phyloP scores from a whole-genome alignment of 75 land plant genomes.

The Picea sitchensis region DNA sequence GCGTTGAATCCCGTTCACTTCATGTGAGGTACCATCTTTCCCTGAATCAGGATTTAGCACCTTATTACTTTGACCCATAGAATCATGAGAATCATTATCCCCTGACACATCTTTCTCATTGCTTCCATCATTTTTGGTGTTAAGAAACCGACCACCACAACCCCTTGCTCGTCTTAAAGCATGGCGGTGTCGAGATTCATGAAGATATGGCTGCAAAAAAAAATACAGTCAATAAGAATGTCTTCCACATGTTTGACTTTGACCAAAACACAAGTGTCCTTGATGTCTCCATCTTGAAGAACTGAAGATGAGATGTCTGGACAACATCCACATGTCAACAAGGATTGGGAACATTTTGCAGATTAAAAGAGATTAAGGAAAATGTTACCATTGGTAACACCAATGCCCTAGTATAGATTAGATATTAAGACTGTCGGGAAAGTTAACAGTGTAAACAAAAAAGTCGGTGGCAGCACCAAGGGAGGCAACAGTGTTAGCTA shows the following conservation, averaged over 20 bases:
- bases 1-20: neutral
- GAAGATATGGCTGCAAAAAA: constrained; percentile 76
- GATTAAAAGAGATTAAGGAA: too few relatives aligned
- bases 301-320: neutral
- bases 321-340: neutral
- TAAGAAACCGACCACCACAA: constrained; percentile 79
- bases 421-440: too few relatives aligned
- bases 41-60: neutral
- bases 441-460: too few relatives aligned
- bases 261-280: too few relatives aligned
- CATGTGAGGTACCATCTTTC: neutral
- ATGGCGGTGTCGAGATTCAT: constrained; percentile 85
- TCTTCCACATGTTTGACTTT: too few relatives aligned
- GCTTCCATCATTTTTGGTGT: constrained; percentile 40
- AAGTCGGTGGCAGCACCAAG: too few relatives aligned
- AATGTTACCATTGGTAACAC: too few relatives aligned
- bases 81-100: constrained; percentile 23
- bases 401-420: too few relatives aligned
- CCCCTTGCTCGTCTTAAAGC: constrained; percentile 85
- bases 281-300: too few relatives aligned
- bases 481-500: too few relatives aligned
- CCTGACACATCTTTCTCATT: constrained; percentile 18
- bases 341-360: too few relatives aligned
- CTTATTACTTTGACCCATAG: constrained; percentile 1
- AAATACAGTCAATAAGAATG: neutral